These are phyloP conservation scores for Venturia asperata DNA, from an alignment of 2,329 filamentous ascomycete species.

Conservation along the genomic window DNA sequence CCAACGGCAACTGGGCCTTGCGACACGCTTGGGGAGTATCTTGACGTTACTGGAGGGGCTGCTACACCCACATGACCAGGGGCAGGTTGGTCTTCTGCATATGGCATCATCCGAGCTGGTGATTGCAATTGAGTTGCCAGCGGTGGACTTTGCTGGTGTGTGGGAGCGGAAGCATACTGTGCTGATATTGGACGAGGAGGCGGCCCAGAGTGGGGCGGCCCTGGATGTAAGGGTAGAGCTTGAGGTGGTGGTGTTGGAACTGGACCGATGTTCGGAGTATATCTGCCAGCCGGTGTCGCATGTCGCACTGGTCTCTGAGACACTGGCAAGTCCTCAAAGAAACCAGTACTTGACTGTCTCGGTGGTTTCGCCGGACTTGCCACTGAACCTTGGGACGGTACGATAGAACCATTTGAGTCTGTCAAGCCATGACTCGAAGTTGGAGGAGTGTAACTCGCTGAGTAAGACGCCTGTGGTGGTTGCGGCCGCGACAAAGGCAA, in stretches of 20 bases:
- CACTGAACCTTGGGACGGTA: neutral
- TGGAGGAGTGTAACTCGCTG: constrained; percentile 25
- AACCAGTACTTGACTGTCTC: constrained; percentile 31
- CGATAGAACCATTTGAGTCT: constrained; percentile 25
- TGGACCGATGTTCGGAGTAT: constrained; percentile 30
- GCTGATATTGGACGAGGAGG: neutral
- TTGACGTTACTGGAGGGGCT: neutral
- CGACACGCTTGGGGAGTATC: neutral
- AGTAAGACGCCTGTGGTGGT: constrained; percentile 33
- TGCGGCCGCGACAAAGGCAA: constrained; percentile 23
- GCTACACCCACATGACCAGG: neutral
- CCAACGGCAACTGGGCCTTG: neutral
- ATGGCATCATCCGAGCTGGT: constrained; percentile 20
- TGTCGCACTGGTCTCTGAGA: constrained; percentile 34
- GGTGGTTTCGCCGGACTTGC: neutral
- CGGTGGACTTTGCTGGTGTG: constrained; percentile 23
- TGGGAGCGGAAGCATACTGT: constrained; percentile 17
- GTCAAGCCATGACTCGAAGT: constrained; percentile 34
- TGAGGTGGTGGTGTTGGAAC: constrained; percentile 24
- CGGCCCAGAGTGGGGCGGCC: neutral
- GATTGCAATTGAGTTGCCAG: constrained; percentile 26
- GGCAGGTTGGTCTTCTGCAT: constrained; percentile 13
- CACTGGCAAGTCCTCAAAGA: constrained; percentile 44
- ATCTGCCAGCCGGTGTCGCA: constrained; percentile 29
- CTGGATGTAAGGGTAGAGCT: constrained; percentile 17